Percentiles rank a stretch among this genome's conserved stretches.
phyloP scores from a whole-genome alignment of 139 green algal genomes.

The Chlorella sp. region DNA sequence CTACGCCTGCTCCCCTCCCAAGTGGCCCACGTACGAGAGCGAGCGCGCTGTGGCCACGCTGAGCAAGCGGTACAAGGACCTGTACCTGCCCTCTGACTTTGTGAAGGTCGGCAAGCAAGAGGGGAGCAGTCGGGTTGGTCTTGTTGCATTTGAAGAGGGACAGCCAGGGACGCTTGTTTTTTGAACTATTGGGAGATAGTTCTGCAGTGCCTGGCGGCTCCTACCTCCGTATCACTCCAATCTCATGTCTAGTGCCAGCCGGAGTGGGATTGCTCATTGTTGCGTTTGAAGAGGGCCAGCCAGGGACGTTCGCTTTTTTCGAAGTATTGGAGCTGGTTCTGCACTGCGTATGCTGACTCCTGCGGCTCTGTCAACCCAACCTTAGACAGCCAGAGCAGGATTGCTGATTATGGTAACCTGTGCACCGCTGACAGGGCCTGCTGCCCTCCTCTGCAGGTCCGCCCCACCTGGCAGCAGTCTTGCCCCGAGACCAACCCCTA shows the following conservation, averaged over 20 bases:
- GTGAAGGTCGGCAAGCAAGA: constrained; percentile 30
- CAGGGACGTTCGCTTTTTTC: too few relatives aligned
- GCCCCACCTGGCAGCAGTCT: constrained; percentile 16
- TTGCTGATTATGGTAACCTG: too few relatives aligned
- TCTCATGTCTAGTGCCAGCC: too few relatives aligned
- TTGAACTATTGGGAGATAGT: background rate
- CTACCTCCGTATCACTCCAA: too few relatives aligned
- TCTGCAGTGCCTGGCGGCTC: too few relatives aligned
- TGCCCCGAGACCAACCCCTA: constrained; percentile 1
- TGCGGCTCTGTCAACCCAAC: too few relatives aligned
- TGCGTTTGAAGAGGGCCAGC: too few relatives aligned
- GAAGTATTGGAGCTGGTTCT: too few relatives aligned
- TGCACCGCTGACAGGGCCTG: too few relatives aligned
- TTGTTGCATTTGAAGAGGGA: background rate
- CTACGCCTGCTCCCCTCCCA: constrained; percentile 52
- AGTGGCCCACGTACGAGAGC: constrained; percentile 48
- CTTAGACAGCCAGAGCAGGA: too few relatives aligned
- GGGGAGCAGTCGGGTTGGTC: background rate
- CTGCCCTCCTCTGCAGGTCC: background rate
- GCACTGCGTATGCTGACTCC: too few relatives aligned
- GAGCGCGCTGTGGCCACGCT: constrained; percentile 50
- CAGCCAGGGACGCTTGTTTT: background rate
- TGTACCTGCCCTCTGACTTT: constrained; percentile 71
- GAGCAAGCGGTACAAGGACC: constrained; percentile 65
- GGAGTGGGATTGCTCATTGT: too few relatives aligned